phyloP scores from a whole-genome alignment of 2,329 filamentous ascomycete species.

The Parastagonospora nodorum region DNA sequence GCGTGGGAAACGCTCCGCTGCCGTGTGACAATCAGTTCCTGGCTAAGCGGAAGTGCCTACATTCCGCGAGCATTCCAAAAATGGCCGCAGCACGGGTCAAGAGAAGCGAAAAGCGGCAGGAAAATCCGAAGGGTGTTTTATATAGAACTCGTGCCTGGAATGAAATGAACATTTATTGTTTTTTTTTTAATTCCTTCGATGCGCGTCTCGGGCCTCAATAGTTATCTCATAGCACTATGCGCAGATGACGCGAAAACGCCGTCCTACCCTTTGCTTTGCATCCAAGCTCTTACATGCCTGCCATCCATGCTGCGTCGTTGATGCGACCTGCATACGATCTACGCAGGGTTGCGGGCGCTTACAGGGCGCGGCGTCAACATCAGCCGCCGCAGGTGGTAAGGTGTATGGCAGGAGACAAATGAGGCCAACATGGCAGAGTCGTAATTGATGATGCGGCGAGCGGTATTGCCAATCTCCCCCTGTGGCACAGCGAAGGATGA shows the following conservation, averaged over 20 bases:
- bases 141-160: too few species aligned
- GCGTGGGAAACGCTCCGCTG: background rate
- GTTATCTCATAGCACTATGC: background rate
- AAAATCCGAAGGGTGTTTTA: background rate
- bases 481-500: conserved; percentile 1
- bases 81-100: background rate
- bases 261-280: background rate
- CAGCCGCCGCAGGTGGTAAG: background rate
- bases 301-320: background rate
- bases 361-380: background rate
- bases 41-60: conserved; percentile 1
- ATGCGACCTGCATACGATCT: background rate
- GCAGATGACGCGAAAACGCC: too few species aligned
- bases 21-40: conserved; percentile 3
- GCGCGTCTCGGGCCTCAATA: background rate
- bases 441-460: background rate
- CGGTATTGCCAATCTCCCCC: background rate
- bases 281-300: background rate
- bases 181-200: too few species aligned
- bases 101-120: conserved; percentile 1
- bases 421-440: too few species aligned
- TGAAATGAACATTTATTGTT: too few species aligned
- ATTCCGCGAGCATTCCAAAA: conserved; percentile 1
- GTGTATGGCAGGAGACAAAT: too few species aligned
- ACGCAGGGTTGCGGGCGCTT: background rate